phyloP scores from a whole-genome alignment of 805 yeast species.

The Wickerhamiella occidentalis region DNA sequence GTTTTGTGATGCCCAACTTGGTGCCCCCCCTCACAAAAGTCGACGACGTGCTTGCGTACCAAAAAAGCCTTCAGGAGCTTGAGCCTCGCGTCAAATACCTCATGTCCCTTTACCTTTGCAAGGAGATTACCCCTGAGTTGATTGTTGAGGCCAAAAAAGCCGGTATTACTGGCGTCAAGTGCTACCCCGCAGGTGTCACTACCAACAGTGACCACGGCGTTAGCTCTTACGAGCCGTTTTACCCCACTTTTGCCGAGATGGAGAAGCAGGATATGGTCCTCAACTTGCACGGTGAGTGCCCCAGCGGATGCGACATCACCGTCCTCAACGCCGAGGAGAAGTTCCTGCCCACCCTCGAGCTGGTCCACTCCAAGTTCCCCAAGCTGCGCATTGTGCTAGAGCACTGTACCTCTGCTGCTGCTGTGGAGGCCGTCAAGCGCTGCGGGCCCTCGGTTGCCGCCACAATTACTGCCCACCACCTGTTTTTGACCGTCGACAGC shows the following conservation, averaged over 20 bases:
- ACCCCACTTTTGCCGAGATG: constrained; percentile 84
- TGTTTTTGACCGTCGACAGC: constrained; percentile 74
- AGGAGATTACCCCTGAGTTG: constrained; percentile 72
- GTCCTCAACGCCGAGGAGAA: constrained; percentile 89
- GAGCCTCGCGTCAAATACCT: constrained; percentile 78
- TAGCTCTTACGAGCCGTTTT: constrained; percentile 76
- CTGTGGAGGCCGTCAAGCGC: constrained; percentile 60
- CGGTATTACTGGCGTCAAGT: constrained; percentile 77
- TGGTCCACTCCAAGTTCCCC: constrained; percentile 75
- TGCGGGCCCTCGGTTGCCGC: constrained; percentile 78
- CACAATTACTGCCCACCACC: constrained; percentile 91
- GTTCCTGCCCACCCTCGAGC: constrained; percentile 76
- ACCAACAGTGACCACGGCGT: constrained; percentile 89
- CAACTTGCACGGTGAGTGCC: constrained; percentile 93
- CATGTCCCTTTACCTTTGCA: constrained; percentile 79
- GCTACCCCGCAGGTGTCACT: constrained; percentile 99
- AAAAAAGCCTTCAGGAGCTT: constrained; percentile 44
- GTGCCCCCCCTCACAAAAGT: constrained; percentile 83
- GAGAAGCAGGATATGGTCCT: constrained; percentile 63
- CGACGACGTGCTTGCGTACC: constrained; percentile 59
- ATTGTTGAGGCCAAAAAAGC: constrained; percentile 62
- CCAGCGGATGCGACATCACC: constrained; percentile 64
- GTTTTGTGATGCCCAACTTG: constrained; percentile 92
- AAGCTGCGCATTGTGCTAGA: constrained; percentile 75
- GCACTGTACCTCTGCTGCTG: constrained; percentile 88